Percentiles rank a stretch among this genome's conserved stretches.
These are phyloP conservation scores for Penicillium angulare DNA, from an alignment of 495 filamentous ascomycete genomes.

Conservation along the genomic window DNA sequence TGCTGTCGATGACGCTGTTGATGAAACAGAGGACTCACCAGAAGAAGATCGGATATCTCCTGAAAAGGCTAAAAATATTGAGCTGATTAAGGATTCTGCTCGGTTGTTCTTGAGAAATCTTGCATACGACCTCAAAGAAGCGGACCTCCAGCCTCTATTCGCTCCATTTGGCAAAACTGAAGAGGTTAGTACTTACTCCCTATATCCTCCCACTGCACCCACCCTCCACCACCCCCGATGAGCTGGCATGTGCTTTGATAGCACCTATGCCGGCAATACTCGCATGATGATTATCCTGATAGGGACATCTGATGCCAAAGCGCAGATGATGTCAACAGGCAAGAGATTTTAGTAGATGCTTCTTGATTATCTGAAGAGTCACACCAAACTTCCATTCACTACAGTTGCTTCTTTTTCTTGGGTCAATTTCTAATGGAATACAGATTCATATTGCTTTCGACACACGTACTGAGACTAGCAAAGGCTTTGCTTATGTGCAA, in stretches of 20 bases:
- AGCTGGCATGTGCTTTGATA: slow-evolving; percentile 4
- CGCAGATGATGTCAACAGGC: slow-evolving; percentile 62
- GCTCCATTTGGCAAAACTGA: slow-evolving; percentile 67
- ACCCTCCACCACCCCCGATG: background rate
- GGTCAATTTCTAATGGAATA: slow-evolving; percentile 37
- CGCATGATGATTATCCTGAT: slow-evolving; percentile 95
- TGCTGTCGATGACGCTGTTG: slow-evolving; percentile 14
- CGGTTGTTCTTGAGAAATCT: slow-evolving; percentile 89
- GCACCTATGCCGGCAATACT: slow-evolving; percentile 22
- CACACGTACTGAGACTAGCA: slow-evolving; percentile 59
- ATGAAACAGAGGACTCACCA: slow-evolving; percentile 4
- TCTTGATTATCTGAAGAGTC: slow-evolving; percentile 57
- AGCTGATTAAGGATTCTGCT: slow-evolving; percentile 47
- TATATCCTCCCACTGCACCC: slow-evolving; percentile 5
- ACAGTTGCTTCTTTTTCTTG: slow-evolving; percentile 22
- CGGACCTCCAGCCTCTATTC: slow-evolving; percentile 73
- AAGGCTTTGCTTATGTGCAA: slow-evolving; percentile 88
- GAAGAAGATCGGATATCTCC: slow-evolving; percentile 17
- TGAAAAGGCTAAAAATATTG: slow-evolving; percentile 37
- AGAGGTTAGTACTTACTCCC: slow-evolving; percentile 67
- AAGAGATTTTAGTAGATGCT: slow-evolving; percentile 80
- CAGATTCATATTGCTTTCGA: slow-evolving; percentile 83
- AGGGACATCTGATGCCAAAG: slow-evolving; percentile 95
- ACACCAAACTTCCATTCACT: slow-evolving; percentile 38
- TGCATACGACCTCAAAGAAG: slow-evolving; percentile 73